These are phyloP conservation scores for Betula pendula DNA, from an alignment of 306 rosid genomes.

Conservation along the genomic window DNA sequence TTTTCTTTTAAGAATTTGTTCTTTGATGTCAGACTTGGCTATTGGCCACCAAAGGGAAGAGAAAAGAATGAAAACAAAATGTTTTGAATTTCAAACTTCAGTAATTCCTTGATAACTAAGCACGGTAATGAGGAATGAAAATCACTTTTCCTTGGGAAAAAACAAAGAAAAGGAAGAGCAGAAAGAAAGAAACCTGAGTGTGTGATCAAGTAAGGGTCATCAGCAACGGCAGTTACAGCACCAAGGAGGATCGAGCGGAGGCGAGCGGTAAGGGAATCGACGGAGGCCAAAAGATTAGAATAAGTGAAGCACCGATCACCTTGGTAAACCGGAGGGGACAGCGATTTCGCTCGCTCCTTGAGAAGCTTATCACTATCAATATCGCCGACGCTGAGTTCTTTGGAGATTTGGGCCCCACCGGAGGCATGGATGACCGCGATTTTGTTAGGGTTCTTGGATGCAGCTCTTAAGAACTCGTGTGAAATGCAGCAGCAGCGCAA, in stretches of 20 bases:
- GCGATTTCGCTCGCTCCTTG: slow-evolving; percentile 26
- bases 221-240: slow-evolving; percentile 40
- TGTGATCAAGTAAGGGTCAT: slow-evolving; percentile 42
- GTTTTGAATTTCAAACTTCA: background rate
- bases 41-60: background rate
- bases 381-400: slow-evolving; percentile 22
- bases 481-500: slow-evolving; percentile 58
- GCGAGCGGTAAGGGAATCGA: slow-evolving; percentile 64
- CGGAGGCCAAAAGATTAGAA: slow-evolving; percentile 51
- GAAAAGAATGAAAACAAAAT: background rate
- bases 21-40: background rate
- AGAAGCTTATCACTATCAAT: slow-evolving; percentile 28
- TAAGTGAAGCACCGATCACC: slow-evolving; percentile 70
- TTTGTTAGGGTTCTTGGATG: slow-evolving; percentile 56
- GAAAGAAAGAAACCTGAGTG: slow-evolving; percentile 40
- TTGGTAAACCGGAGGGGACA: slow-evolving; percentile 44
- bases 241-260: slow-evolving; percentile 51
- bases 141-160: background rate
- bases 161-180: background rate
- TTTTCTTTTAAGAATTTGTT: background rate
- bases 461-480: slow-evolving; percentile 57
- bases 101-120: slow-evolving; percentile 1
- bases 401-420: slow-evolving; percentile 42
- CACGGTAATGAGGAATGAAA: background rate
- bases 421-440: slow-evolving; percentile 71